A percentile compares a stretch with the other conserved stretches of the same genome.
Conservation (phyloP, 1,139 yeast species). For the Blastobotrys serpentis region DNA sequence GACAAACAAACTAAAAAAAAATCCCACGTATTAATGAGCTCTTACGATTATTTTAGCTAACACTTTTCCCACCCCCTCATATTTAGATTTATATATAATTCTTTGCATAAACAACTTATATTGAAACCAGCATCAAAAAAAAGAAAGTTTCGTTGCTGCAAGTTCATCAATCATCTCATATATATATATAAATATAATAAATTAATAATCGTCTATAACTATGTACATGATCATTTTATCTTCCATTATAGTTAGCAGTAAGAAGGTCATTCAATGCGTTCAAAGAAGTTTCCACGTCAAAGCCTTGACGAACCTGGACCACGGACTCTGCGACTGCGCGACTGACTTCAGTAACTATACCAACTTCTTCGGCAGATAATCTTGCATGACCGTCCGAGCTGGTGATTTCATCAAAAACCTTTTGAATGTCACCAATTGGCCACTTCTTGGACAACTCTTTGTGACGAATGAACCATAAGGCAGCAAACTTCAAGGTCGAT, state of each 20-base stretch:
- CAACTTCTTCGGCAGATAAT: slow-evolving; percentile 19
- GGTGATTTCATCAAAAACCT: slow-evolving; percentile 25
- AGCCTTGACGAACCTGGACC: slow-evolving; percentile 25
- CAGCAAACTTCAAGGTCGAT: slow-evolving; percentile 23
- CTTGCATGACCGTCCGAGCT: slow-evolving; percentile 21
- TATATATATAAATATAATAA: not conserved
- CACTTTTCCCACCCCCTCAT: slow-evolving; percentile 11
- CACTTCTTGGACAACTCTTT: slow-evolving; percentile 21
- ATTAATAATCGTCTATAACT: not conserved
- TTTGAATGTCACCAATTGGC: slow-evolving; percentile 26
- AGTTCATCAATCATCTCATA: no score
- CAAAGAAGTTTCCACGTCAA: slow-evolving; percentile 25
- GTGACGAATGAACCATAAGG: slow-evolving; percentile 28
- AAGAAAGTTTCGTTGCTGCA: no score
- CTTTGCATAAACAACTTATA: not conserved
- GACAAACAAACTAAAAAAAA: slow-evolving; percentile 8
- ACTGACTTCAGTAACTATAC: slow-evolving; percentile 24
- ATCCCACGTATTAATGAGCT: slow-evolving; percentile 8
- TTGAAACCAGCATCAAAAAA: no score
- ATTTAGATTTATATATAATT: not conserved
- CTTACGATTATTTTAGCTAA: slow-evolving; percentile 12
- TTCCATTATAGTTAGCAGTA: slow-evolving; percentile 4
- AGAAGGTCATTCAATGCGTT: slow-evolving; percentile 18
- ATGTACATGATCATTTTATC: slow-evolving; percentile 1
- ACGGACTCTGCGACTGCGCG: slow-evolving; percentile 25